Evolutionary conservation across 352 stramenopile genomes (phyloP).

Genomic region (Globisporangium lucens): DNA sequence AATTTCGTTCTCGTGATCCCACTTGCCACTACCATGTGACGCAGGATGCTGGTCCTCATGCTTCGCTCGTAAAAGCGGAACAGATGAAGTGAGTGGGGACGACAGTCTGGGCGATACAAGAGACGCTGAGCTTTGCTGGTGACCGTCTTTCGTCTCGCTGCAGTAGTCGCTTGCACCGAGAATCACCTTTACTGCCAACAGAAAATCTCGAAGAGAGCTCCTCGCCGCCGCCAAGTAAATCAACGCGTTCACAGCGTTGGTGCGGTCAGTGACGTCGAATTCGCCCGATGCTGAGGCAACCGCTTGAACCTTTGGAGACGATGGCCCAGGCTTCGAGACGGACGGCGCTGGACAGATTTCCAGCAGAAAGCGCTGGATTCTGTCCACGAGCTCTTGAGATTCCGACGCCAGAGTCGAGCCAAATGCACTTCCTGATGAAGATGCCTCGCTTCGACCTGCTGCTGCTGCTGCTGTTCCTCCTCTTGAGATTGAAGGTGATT

Average conservation of each 20-base stretch:
- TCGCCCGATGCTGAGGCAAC: constrained; percentile 24
- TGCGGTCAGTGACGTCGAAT: constrained; percentile 35
- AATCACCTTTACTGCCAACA: constrained; percentile 53
- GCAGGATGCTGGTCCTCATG: constrained; percentile 8
- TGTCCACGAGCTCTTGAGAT: constrained; percentile 27
- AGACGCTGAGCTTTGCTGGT: constrained; percentile 1
- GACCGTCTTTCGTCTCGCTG: constrained; percentile 23
- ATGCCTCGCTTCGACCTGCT: neutral
- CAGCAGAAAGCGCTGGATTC: constrained; percentile 45
- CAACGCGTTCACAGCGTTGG: constrained; percentile 49
- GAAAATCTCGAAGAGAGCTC: constrained; percentile 50
- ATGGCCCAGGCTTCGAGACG: constrained; percentile 8
- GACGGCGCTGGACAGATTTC: constrained; percentile 30
- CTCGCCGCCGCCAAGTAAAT: constrained; percentile 51
- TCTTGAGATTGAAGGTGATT: neutral
- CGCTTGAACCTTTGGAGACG: constrained; percentile 33
- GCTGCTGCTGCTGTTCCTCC: neutral
- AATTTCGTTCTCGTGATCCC: constrained; percentile 1
- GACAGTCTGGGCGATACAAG: constrained; percentile 22
- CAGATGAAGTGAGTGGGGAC: constrained; percentile 24
- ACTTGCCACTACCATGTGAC: neutral
- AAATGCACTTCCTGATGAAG: neutral
- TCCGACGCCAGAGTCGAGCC: constrained; percentile 6
- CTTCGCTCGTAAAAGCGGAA: constrained; percentile 21
- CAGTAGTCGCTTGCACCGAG: constrained; percentile 32